These are phyloP conservation scores for Thamnidium elegans DNA, from an alignment of 192 early-diverging fungal species.

Conservation along the genomic window DNA sequence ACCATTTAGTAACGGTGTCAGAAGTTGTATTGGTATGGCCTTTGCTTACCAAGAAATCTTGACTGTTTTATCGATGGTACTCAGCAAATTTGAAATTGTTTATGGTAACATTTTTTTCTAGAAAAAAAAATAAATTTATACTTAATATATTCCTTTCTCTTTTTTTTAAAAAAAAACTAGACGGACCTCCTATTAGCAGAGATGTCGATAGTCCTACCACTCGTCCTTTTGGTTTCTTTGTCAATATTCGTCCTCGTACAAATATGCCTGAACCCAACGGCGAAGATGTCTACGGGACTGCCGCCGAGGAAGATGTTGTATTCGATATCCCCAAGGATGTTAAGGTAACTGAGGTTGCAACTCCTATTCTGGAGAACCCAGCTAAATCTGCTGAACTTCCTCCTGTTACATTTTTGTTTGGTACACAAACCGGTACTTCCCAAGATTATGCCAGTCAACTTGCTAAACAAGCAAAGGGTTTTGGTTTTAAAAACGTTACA, in stretches of 20 bases:
- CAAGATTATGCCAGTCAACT: slow-evolving; percentile 49
- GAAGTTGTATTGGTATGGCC: slow-evolving; percentile 57
- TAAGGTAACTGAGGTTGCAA: not conserved
- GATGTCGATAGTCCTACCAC: slow-evolving; percentile 32
- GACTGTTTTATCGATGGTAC: slow-evolving; percentile 47
- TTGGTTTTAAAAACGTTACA: slow-evolving; percentile 38
- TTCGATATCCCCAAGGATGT: not conserved
- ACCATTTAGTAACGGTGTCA: slow-evolving; percentile 48
- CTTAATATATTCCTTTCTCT: no score
- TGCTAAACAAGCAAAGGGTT: slow-evolving; percentile 27
- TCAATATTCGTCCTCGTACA: slow-evolving; percentile 26
- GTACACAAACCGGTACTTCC: slow-evolving; percentile 53
- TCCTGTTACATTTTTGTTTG: slow-evolving; percentile 47
- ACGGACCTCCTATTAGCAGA: slow-evolving; percentile 21
- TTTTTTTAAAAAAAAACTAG: no score
- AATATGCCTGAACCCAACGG: slow-evolving; percentile 16
- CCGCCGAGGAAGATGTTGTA: not conserved
- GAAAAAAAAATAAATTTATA: no score
- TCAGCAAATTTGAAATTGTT: slow-evolving; percentile 43
- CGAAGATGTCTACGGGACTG: not conserved
- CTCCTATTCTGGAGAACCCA: not conserved
- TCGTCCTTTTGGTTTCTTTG: slow-evolving; percentile 37
- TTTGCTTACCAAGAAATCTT: slow-evolving; percentile 54
- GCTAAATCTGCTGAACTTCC: slow-evolving; percentile 23
- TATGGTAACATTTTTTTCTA: not conserved